Conservation (phyloP, 257 asterid genomes). For the Euphrasia confusa region DNA sequence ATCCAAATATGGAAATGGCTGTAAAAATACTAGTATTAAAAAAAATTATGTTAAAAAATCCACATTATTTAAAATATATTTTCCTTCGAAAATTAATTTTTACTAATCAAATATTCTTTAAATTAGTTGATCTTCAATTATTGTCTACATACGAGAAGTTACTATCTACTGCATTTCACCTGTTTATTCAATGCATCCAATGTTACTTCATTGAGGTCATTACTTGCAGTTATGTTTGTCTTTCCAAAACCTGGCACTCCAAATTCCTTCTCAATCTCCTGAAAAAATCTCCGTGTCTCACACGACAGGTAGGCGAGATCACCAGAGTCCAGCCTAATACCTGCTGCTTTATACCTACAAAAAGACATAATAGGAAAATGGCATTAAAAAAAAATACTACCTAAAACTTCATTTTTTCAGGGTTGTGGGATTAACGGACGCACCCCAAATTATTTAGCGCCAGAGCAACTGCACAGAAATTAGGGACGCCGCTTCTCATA, state of each 20-base stretch:
- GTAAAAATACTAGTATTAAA: no score
- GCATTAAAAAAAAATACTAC: constrained; percentile 19
- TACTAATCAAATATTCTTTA: not conserved
- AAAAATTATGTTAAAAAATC: no score
- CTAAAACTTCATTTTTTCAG: not conserved
- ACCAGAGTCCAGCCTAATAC: constrained; percentile 95
- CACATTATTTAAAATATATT: no score
- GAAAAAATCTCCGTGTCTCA: constrained; percentile 69
- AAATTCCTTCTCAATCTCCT: constrained; percentile 68
- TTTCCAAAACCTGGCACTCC: constrained; percentile 60
- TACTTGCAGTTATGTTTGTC: constrained; percentile 82
- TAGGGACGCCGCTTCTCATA: constrained; percentile 89
- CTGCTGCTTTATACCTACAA: constrained; percentile 77
- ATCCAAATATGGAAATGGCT: no score
- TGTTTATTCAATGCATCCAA: constrained; percentile 93
- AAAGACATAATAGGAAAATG: constrained; percentile 17
- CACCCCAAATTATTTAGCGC: constrained; percentile 92
- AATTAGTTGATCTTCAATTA: constrained; percentile 1
- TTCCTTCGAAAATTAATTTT: no score
- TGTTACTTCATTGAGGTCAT: constrained; percentile 97
- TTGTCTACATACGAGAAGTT: not conserved
- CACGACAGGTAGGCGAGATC: constrained; percentile 93
- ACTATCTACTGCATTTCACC: constrained; percentile 37
- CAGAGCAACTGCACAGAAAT: constrained; percentile 97
- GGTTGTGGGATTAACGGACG: constrained; percentile 25